Evolutionary conservation across 768 basidiomycete genomes (phyloP).

Genomic region (Trametes gibbosa): DNA sequence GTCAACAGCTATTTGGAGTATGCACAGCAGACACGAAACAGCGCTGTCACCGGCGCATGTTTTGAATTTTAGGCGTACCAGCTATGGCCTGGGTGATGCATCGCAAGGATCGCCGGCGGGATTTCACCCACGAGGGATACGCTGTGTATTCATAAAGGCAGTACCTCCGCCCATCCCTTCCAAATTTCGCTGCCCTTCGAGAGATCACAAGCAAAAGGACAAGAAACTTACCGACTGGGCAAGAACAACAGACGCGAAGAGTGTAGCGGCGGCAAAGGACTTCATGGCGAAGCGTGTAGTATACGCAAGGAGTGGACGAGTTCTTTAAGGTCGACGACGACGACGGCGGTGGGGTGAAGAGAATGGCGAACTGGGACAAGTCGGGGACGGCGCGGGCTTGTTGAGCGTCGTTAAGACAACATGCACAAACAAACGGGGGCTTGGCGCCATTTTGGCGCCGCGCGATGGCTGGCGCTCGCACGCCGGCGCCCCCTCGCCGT

Average conservation of each 20-base stretch:
- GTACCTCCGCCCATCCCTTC: no score
- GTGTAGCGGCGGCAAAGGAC: conserved; percentile 50
- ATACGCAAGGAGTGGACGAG: conserved; percentile 36
- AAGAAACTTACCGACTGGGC: conserved; percentile 39
- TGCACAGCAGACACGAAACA: no score
- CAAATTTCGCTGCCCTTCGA: no score
- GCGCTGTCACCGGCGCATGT: no score
- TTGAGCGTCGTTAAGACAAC: conserved; percentile 21
- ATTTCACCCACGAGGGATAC: no score
- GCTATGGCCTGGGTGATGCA: no score
- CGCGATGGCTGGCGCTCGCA: conserved; percentile 1
- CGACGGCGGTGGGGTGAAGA: conserved; percentile 20
- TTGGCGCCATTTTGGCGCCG: background rate
- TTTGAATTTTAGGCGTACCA: no score
- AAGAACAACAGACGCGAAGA: conserved; percentile 48
- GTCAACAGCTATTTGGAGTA: background rate
- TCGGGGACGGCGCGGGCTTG: conserved; percentile 3
- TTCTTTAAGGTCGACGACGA: conserved; percentile 38
- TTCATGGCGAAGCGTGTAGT: conserved; percentile 41
- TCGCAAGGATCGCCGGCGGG: no score
- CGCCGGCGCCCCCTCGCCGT: background rate
- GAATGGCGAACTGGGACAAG: conserved; percentile 14
- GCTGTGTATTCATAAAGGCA: no score
- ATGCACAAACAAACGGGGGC: conserved; percentile 18
- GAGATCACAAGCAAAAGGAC: background rate